Evolutionary conservation across 495 filamentous ascomycete species (phyloP).

Genomic region (Neurospora sp.): DNA sequence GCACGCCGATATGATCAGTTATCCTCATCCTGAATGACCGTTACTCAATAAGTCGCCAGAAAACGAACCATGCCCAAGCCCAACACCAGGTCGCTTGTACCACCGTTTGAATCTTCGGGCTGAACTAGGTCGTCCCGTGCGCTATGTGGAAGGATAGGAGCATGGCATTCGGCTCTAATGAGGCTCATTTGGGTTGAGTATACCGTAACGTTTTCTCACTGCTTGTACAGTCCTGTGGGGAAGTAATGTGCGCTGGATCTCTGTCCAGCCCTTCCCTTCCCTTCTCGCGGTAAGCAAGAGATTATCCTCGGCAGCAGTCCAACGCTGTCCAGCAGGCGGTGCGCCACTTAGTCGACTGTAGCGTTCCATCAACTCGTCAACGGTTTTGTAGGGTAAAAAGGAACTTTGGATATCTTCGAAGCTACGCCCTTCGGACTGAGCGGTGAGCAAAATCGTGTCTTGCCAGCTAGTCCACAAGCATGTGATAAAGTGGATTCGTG

Average conservation of each 20-base stretch:
- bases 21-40: not conserved
- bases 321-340: too few relatives aligned
- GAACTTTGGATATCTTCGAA: not conserved
- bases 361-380: not conserved
- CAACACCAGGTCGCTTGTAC: not conserved
- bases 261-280: not conserved
- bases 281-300: not conserved
- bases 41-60: not conserved
- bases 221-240: not conserved
- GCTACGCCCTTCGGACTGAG: not conserved
- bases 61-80: not conserved
- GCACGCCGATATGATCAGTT: not conserved
- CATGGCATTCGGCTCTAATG: not conserved
- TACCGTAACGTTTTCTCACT: not conserved
- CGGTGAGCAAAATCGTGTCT: not conserved
- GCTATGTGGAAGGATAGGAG: not conserved
- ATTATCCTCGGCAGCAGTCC: not conserved
- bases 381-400: not conserved
- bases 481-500: not conserved
- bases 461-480: not conserved
- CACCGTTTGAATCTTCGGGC: not conserved
- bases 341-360: not conserved
- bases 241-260: not conserved
- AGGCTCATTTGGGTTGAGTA: not conserved
- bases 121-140: not conserved